Evolutionary conservation across 148 eudicot genomes (phyloP), one percentile per base, ranked within the genome.

Genomic region (Chenopodium berlandieri): DNA sequence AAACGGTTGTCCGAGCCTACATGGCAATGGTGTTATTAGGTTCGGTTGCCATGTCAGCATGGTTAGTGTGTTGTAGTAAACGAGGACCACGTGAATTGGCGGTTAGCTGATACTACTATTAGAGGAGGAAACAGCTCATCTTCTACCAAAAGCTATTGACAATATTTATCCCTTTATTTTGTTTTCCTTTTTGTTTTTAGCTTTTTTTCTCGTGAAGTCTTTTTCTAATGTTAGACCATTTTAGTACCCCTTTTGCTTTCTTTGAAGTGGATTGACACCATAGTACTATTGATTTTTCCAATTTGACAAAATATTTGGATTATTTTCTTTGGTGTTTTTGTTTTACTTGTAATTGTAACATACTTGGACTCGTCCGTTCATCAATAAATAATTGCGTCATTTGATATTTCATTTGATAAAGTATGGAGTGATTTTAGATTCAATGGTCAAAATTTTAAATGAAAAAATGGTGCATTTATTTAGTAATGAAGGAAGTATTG

Each of bases 1-100:
- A 86, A 94, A 94, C 93, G 96, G 93, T 80, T 91, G 93, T 92
- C 92, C 96, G 88, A 88, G 83, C 90, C 98, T 92, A 84, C 81
- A 86, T 90, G 90, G 87, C 6, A 7, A 60, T n/a, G 66, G 30
- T 2, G 63, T 75, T 65, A 48, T 79, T n/a, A 81, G 91, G 85
- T 52, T 87, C 76, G 88, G 84, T 10, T 72, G 88, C 81, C 85
- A 93, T 80, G 52, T 86, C 83, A 86, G 9, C 76, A 12, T 23
- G 64, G 73, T n/a, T 83, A 54, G 25, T 22, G 1, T 31, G 8
- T 14, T 27, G 75, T 54, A 64, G 72, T 19, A 13, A 65, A 65
- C 68, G 58, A 75, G 75, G 79, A 71, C 69, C 82, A 80, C 64
- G 82, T 80, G 82, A 80, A 25, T 25, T 80, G 82, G 82, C 76